phyloP scores from a whole-genome alignment of 2,329 filamentous ascomycete species.

The Curvularia sp. region DNA sequence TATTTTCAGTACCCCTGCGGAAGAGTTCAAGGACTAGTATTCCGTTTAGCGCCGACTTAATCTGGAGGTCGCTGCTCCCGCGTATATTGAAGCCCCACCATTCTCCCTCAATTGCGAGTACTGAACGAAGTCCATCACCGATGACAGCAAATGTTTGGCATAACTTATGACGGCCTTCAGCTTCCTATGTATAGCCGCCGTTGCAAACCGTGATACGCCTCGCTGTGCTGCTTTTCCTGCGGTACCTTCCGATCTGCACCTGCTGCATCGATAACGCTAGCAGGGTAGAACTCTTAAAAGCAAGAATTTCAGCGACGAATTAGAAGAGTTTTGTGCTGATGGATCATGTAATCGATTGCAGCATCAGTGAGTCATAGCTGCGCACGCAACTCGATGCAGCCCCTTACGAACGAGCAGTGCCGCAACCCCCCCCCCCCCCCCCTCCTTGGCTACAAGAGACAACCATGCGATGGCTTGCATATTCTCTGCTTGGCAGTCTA shows the following conservation, averaged over 20 bases:
- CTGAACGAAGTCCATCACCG: background rate
- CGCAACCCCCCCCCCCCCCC: background rate
- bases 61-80: background rate
- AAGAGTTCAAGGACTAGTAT: background rate
- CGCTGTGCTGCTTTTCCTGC: background rate
- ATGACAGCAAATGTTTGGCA: background rate
- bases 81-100: background rate
- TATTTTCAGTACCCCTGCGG: background rate
- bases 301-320: background rate
- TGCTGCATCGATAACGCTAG: background rate
- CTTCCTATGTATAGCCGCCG: background rate
- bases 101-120: background rate
- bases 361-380: background rate
- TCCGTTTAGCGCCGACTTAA: background rate
- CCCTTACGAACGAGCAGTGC: background rate
- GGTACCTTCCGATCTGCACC: background rate
- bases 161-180: background rate
- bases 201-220: background rate
- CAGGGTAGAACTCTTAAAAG: background rate
- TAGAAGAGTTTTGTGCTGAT: background rate
- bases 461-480: background rate
- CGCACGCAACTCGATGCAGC: background rate
- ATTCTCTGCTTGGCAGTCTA: background rate
- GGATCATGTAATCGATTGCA: background rate
- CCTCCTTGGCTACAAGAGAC: background rate